Evolutionary conservation across 176 grass and related monocot genomes (phyloP), one percentile per base, ranked within the genome.

Genomic region (Rhynchospora breviuscula): DNA sequence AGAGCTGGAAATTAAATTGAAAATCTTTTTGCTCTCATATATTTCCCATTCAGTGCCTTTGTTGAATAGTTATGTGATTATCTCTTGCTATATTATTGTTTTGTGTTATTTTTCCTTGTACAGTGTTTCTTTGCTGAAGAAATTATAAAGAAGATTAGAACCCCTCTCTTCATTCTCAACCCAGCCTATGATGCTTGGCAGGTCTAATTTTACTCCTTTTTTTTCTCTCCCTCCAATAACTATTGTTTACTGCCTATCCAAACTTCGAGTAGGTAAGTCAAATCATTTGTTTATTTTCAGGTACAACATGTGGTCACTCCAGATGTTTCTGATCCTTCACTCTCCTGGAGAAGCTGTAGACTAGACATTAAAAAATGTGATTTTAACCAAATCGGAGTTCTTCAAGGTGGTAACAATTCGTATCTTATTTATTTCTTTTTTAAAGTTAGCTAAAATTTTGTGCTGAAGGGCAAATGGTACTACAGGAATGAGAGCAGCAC

Each of bases 121-220:
- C 58, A 93, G 89, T 93, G 91, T 82, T 95, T 95, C 83, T 98
- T 98, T 87, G 87, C 92, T 56, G 69, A 83, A 31, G 90, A 97
- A 85, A 78, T 97, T 83, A 72, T 97, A 13, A 97, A 89, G 80
- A 85, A 84, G 63, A 87, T 92, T 45, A 82, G n/a, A 3, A 94
- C 87, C 61, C 88, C 92, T 59, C 49, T 92, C 66, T 97, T 97
- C 80, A 52, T 97, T 88, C 92, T 97, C 85, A 97, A 97, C 78
- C 85, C 92, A 64, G 88, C 92, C 6, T 94, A 94, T 81, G 92
- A 94, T 83, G 81, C 88, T 78, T 97, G 92, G 90, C 94, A 94
- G 94, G 94, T 97, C 84, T 54, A 26, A 26, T 10, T 29, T 47
- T 54, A 15, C 29, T 60, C 19, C 56, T 64, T 76, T 48, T 81